These are phyloP conservation scores for Vicia villosa DNA, from an alignment of 306 rosid species.

Conservation along the genomic window DNA sequence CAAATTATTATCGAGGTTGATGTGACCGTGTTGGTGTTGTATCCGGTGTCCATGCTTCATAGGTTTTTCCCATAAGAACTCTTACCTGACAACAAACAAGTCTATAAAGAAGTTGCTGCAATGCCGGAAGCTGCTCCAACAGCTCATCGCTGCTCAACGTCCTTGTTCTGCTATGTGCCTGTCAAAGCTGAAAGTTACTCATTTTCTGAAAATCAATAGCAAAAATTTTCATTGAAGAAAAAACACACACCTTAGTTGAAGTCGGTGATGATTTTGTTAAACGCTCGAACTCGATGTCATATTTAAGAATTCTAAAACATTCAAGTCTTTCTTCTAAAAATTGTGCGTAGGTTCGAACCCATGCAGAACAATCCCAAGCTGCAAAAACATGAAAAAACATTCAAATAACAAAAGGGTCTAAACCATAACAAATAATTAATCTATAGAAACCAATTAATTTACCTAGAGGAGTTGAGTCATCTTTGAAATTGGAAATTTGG, in stretches of 20 bases:
- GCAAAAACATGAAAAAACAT: conserved; percentile 37
- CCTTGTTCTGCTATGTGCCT: conserved; percentile 71
- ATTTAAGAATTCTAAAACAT: conserved; percentile 69
- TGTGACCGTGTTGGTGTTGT: too few species aligned
- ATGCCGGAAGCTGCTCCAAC: conserved; percentile 81
- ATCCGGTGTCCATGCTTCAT: too few species aligned
- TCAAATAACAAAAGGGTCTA: conserved; percentile 19
- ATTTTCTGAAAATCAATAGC: conserved; percentile 22
- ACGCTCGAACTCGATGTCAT: conserved; percentile 83
- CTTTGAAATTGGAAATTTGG: conserved; percentile 87
- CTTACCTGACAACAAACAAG: conserved; percentile 80
- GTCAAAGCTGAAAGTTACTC: conserved; percentile 37
- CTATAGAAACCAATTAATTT: conserved; percentile 18
- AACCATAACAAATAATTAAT: conserved; percentile 17
- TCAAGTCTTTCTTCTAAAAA: conserved; percentile 87
- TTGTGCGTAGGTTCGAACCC: conserved; percentile 84
- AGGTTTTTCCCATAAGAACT: not conserved
- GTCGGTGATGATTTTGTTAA: conserved; percentile 54
- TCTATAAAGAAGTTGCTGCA: conserved; percentile 87
- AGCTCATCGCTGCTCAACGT: conserved; percentile 54
- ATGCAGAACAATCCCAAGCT: conserved; percentile 99
- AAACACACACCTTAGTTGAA: conserved; percentile 52
- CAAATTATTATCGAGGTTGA: too few species aligned
- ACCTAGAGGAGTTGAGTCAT: conserved; percentile 88
- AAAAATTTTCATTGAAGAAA: not conserved